Evolutionary conservation across 2,329 filamentous ascomycete genomes (phyloP), one percentile per base, ranked within the genome.

Genomic region (Byssothecium circinans): DNA sequence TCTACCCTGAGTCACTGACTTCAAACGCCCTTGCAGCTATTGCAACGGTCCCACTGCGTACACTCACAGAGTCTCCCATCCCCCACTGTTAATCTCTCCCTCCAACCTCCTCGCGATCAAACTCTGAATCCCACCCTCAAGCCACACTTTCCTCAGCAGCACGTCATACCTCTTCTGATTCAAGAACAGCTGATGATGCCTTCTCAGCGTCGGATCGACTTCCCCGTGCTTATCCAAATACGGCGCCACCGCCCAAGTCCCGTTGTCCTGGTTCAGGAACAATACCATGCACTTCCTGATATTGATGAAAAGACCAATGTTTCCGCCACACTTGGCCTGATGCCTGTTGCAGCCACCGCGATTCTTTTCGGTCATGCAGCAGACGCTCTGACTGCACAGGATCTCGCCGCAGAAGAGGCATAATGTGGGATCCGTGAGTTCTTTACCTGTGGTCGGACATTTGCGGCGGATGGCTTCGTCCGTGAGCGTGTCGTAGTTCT

Each of bases 201-300:
- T 87, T 38, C 77, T 83, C 29, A 99, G 79, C 34, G 91, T 91
- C n/a, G 89, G 84, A 71, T 99, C 94, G 3, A 90, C 88, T 78
- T 99, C 94, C 56, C 95, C 95, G 68, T 96, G 95, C 67, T 89
- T 88, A 72, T 99, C 94, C 54, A 97, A 86, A 70, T 97, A 99
- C 0, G 94, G 94, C 3, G 94, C 92, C 34, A 86, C 82, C 54
- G 87, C 86, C 76, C 88, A 99, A 20, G 88, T 91, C 32, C 94
- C 94, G 38, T 88, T 88, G 25, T 80, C 78, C 50, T 86, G 84
- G 73, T 96, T 91, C 45, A 95, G 77, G 70, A 95, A 95, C 50
- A 95, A 83, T 33, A 95, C 85, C 58, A 87, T 89, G 75, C 95
- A 97, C 75, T 97, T 97, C 58, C 94, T 88, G 60, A 99, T 92